Percentiles rank a stretch among this genome's conserved stretches.
These are phyloP conservation scores for Phytophthora megakarya DNA, from an alignment of 352 stramenopile species.

Conservation along the genomic window DNA sequence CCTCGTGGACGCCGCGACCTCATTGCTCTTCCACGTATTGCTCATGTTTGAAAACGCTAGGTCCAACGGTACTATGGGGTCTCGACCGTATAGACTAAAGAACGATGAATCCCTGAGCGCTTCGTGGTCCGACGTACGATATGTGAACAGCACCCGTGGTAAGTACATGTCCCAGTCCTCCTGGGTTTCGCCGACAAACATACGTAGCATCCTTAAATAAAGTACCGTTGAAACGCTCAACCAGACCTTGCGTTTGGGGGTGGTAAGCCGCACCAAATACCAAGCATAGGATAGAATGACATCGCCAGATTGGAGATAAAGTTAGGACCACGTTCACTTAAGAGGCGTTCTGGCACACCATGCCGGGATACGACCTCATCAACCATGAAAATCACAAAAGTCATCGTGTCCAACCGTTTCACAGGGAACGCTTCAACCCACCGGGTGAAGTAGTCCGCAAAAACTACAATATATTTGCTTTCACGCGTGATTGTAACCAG, in stretches of 20 bases:
- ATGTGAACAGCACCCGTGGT: conserved; percentile 2
- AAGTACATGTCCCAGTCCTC: conserved; percentile 6
- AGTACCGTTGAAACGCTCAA: conserved; percentile 8
- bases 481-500: neutral
- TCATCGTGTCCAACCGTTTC: neutral
- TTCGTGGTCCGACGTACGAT: conserved; percentile 6
- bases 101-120: neutral
- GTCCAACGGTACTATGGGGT: too few relatives aligned
- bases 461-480: neutral
- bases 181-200: conserved; percentile 2
- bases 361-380: neutral
- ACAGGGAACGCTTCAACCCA: neutral
- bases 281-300: too few relatives aligned
- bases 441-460: too few relatives aligned
- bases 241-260: too few relatives aligned
- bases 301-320: conserved; percentile 8
- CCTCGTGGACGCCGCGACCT: neutral
- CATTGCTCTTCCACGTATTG: neutral
- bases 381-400: neutral
- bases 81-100: too few relatives aligned
- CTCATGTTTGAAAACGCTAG: too few relatives aligned
- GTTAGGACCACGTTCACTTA: conserved; percentile 3
- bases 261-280: too few relatives aligned
- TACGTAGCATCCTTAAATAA: neutral
- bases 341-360: neutral